Evolutionary conservation across 495 filamentous ascomycete genomes (phyloP), one percentile per base, ranked within the genome.

Genomic region (Aspergillus haitiensis): DNA sequence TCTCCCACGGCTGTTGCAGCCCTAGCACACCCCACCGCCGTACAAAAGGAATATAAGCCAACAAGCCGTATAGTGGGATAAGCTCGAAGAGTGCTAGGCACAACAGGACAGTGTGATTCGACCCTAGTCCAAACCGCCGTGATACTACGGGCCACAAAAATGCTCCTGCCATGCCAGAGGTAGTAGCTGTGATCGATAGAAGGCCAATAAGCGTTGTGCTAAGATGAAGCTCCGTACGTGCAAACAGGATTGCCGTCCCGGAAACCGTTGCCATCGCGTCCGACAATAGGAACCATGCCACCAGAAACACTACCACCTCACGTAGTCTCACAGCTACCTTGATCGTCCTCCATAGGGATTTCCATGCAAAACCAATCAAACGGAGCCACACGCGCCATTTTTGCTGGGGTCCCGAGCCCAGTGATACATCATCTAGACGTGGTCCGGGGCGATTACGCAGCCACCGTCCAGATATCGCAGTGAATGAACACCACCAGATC

Each of bases 191-290:
- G 45, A 97, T 90, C 60, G 87, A 92, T 67, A 97, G 89, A 45
- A 94, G 77, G 0, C 86, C 92, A 12, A 97, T 70, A 0, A 84
- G 82, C 56, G 86, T 87, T 0, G 90, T 85, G 51, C 86, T 83
- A 87, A 97, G 89, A 60, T 87, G 79, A 5, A 97, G 81, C 57
- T 91, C 84, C 0, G 92, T 97, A 67, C 94, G 94, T 15, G 91
- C 92, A 65, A 93, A 97, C 5, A 97, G 81, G 32, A 97, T 88
- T n/a, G 92, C 92, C 3, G 92, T 95, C 3, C 89, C 92, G 9
- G 89, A 92, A 3, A 93, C 90, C 0, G 92, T 97, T 15, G 92
- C 92, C 58, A 97, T 89, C 37, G 88, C 90, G 60, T 97, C 92
- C 10, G 86, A 90, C 0, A 97, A 79, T 40, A 97, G 75, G 71